phyloP scores from a whole-genome alignment of 495 filamentous ascomycete species.

The Chaetomium cochliodes region DNA sequence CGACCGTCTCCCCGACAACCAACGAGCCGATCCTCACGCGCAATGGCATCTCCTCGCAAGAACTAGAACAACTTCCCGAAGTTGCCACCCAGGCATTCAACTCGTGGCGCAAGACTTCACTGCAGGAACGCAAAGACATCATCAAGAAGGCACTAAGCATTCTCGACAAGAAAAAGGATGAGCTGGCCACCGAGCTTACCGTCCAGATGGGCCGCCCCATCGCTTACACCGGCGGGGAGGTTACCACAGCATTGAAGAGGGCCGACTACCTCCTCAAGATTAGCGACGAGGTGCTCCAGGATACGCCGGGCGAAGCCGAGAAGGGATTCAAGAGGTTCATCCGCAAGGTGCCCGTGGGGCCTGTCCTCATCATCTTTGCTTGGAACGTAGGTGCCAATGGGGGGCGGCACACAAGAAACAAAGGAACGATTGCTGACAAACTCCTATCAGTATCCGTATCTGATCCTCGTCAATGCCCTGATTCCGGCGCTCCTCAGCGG shows the following conservation, averaged over 20 bases:
- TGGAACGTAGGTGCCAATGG: slow-evolving; percentile 72
- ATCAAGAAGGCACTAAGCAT: slow-evolving; percentile 71
- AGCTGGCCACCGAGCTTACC: slow-evolving; percentile 76
- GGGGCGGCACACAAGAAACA: neutral
- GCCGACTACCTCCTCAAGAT: slow-evolving; percentile 80
- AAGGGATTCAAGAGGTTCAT: slow-evolving; percentile 87
- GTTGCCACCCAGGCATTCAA: slow-evolving; percentile 69
- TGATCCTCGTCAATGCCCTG: slow-evolving; percentile 86
- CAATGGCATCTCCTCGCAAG: slow-evolving; percentile 62
- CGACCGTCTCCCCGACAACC: slow-evolving; percentile 85
- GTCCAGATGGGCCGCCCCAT: slow-evolving; percentile 95
- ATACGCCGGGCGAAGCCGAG: slow-evolving; percentile 76
- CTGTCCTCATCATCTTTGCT: slow-evolving; percentile 82
- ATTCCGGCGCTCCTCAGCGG: slow-evolving; percentile 85
- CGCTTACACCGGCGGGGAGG: slow-evolving; percentile 75
- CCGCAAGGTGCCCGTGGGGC: slow-evolving; percentile 78
- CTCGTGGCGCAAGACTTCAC: slow-evolving; percentile 61
- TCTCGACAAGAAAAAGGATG: slow-evolving; percentile 68
- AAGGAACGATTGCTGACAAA: slow-evolving; percentile 10
- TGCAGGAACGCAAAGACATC: slow-evolving; percentile 70
- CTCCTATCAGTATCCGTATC: slow-evolving; percentile 73
- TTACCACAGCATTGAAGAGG: slow-evolving; percentile 75
- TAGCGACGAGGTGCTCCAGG: slow-evolving; percentile 65
- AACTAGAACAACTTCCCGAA: slow-evolving; percentile 64
- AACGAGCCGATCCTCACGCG: slow-evolving; percentile 74